Base-by-base conservation (phyloP, 352 stramenopile genomes). In the Thalassiosira exigua region DNA sequence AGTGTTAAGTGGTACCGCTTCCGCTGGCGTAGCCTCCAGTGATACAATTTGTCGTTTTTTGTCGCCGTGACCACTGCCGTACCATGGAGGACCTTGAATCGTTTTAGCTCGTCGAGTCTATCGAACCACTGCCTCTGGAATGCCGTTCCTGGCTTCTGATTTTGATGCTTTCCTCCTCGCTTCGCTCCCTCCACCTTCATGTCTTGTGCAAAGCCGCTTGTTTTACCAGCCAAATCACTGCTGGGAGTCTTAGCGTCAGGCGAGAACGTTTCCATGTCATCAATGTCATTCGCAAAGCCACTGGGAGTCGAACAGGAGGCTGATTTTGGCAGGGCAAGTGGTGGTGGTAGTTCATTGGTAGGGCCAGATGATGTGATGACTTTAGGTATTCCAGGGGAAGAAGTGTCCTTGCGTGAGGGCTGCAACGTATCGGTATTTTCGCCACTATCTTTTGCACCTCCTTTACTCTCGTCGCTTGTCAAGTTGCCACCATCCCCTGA, bases 1-100 rank as follows among this genome's bases (percentile, higher is more conserved):
- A 82, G 69, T 44, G 75, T 82, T 17, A 82, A 48, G 66, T 59
- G 41, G 22, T 70, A 70, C 36, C 75, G 50, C 50, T 82, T 82
- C n/a, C 75, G 66, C 51, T 82, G 75, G 7, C 75, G 57, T 17
- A 65, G 46, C 9, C 50, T 69, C 75, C 75, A 82, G n/a, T 77
- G 67, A 32, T 82, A 82, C n/a, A 82, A 50, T 44, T 82, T 82
- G 14, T 73, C 67, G 26, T 76, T 60, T 24, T 32, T 50, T 19
- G 66, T 56, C 42, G 61, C 52, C n/a, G 75, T 69, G 4, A 71
- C 61, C n/a, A 82, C 52, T 7, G 66, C 75, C 42, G 66, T 75
- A 17, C 67, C 67, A 52, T 82, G 66, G 32, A 41, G 36, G 24
- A 82, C 21, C 41, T 82, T 82, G 60, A 74, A 69, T 4, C 64